phyloP scores from a whole-genome alignment of 768 basidiomycete genomes.

The Lactarius hengduanensis region DNA sequence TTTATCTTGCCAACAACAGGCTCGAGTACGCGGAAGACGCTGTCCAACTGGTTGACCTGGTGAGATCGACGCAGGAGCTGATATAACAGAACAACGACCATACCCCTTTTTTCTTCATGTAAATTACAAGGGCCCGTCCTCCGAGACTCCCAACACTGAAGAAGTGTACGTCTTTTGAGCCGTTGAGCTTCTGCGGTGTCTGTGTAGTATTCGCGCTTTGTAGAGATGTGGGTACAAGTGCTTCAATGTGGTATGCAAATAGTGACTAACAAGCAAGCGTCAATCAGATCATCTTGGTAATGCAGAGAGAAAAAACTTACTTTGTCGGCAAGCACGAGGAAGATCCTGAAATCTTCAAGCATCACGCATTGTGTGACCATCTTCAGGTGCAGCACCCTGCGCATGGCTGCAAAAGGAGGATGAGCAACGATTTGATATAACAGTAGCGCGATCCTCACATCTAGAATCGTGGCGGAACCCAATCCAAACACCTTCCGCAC shows the following conservation, averaged over 20 bases:
- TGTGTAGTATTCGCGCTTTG: constrained; percentile 65
- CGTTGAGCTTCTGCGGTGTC: constrained; percentile 87
- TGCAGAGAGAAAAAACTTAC: constrained; percentile 35
- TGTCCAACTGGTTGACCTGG: constrained; percentile 56
- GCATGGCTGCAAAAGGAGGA: constrained; percentile 59
- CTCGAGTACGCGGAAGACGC: constrained; percentile 96
- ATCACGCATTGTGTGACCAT: constrained; percentile 95
- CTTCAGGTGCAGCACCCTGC: constrained; percentile 90
- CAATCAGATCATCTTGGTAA: neutral
- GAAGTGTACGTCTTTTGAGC: constrained; percentile 91
- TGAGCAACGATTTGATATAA: constrained; percentile 5
- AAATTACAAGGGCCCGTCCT: constrained; percentile 86
- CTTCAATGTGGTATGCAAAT: constrained; percentile 95
- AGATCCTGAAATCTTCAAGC: constrained; percentile 94
- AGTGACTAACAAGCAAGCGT: constrained; percentile 51
- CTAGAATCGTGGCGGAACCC: constrained; percentile 85
- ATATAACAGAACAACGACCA: constrained; percentile 28
- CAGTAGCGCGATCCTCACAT: constrained; percentile 48
- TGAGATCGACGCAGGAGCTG: constrained; percentile 28
- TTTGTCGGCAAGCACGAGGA: constrained; percentile 94
- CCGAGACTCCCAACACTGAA: constrained; percentile 90
- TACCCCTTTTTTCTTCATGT: constrained; percentile 93
- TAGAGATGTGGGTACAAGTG: constrained; percentile 85
- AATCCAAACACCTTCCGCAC: constrained; percentile 95
- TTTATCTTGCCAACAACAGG: constrained; percentile 90